These are phyloP conservation scores for Mycena galopus DNA, from an alignment of 768 basidiomycete species.

Conservation along the genomic window DNA sequence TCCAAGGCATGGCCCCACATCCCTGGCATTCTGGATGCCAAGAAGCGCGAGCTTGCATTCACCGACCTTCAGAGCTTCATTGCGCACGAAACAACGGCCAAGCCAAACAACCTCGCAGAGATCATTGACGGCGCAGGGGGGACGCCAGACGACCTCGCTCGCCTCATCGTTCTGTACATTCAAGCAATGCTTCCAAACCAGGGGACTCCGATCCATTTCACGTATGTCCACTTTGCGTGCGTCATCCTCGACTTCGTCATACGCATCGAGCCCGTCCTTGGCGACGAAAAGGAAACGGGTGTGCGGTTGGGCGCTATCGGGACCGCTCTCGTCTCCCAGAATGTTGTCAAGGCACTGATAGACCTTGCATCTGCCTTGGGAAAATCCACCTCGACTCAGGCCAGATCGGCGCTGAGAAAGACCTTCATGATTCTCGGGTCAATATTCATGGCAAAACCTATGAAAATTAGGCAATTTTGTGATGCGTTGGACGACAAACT, in stretches of 20 bases:
- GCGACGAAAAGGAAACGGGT: no score
- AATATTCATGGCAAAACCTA: background rate
- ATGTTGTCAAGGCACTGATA: background rate
- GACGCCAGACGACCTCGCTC: background rate
- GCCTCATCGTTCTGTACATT: constrained; percentile 1
- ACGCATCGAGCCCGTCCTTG: background rate
- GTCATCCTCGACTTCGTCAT: background rate
- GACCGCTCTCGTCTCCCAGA: background rate
- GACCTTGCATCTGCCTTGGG: background rate
- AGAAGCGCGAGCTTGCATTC: background rate
- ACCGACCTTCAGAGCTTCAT: background rate
- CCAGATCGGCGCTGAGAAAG: background rate
- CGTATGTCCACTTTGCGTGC: no score
- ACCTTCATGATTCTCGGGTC: background rate
- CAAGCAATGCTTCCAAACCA: background rate
- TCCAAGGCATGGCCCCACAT: constrained; percentile 5
- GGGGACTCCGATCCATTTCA: background rate
- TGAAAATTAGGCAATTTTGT: background rate
- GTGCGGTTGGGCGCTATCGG: background rate
- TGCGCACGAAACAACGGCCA: background rate
- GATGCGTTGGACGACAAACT: background rate
- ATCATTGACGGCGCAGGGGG: constrained; percentile 20
- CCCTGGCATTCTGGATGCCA: background rate
- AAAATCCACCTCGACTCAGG: background rate
- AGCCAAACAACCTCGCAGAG: background rate